Evolutionary conservation across 2,329 filamentous ascomycete genomes (phyloP).

Genomic region (Talaromyces islandicus): DNA sequence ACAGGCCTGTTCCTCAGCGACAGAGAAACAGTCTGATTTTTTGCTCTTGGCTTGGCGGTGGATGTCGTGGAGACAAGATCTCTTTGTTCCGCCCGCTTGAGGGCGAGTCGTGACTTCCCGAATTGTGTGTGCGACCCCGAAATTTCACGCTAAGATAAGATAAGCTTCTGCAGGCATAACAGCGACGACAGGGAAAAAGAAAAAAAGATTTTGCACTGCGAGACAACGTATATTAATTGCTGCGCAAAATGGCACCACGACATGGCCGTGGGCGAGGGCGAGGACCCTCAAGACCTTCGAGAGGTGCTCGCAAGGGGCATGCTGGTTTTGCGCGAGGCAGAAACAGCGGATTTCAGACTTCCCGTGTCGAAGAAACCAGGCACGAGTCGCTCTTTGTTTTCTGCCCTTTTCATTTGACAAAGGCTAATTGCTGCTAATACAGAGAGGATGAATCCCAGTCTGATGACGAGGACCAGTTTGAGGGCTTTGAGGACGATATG

Average conservation of each 20-base stretch:
- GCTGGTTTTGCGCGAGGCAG: conserved; percentile 13
- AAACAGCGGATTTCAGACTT: conserved; percentile 27
- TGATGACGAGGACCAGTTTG: conserved; percentile 16
- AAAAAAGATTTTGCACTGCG: conserved; percentile 3
- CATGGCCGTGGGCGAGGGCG: conserved; percentile 22
- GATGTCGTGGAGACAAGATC: conserved; percentile 23
- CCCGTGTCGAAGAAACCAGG: conserved; percentile 34
- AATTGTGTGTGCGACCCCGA: conserved; percentile 36
- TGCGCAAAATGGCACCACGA: conserved; percentile 23
- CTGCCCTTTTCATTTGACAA: not conserved
- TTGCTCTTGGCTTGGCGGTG: conserved; percentile 21
- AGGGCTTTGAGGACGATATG: conserved; percentile 31
- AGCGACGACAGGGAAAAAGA: conserved; percentile 10
- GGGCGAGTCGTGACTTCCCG: conserved; percentile 19
- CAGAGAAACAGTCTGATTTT: conserved; percentile 19
- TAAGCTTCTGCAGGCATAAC: conserved; percentile 20
- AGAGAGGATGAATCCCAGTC: conserved; percentile 17
- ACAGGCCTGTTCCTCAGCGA: conserved; percentile 13
- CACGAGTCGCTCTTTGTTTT: conserved; percentile 17
- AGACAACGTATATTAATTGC: not conserved
- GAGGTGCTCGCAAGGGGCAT: not conserved
- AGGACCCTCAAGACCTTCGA: not conserved
- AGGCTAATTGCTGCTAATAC: conserved; percentile 3
- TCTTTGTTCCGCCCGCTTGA: conserved; percentile 21
- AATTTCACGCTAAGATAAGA: conserved; percentile 47